Base-by-base conservation (phyloP, 257 asterid species). In the Agastache rugosa region DNA sequence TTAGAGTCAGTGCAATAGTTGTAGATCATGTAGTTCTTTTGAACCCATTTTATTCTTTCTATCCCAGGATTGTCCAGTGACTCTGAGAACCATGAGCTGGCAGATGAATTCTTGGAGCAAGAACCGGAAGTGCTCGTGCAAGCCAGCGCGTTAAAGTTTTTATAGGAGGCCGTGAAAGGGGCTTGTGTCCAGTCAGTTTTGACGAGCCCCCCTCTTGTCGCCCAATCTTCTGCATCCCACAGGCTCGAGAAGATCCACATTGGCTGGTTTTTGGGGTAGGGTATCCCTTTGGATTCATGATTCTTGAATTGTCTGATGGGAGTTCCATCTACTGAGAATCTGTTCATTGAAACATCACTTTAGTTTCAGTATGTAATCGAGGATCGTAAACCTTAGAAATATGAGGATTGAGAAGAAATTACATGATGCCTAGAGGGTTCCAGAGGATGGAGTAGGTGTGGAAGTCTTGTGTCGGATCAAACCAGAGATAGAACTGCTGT, bases 271-370 rank as follows among this genome's bases (percentile, higher is more conserved):
- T 77, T 86, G 7, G 93, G 93, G 50, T 68, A 88, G 11, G 85
- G 54, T 68, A 82, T 42, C 41, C 91, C 90, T 60, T 50, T 83
- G 20, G 89, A 80, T 71, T 84, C 89, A 14, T 83, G 72, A 48
- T 88, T 88, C 82, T 83, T 86, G 87, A 81, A 88, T 22, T 88
- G 91, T 20, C 93, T 86, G n/a, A 88, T 80, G 22, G 93, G 93
- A 11, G 86, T 84, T 45, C 89, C 93, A 45, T 88, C 93, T 47
- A 88, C 91, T 41, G 80, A 80, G 70, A 88, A 84, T 82, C 93
- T 88, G 85, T 56, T 25, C 45, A 27, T 31, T 27, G 8, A 42
- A 37, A 20, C 50, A 70, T 41, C 41, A 62, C 16, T 76, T 69
- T 35, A 63, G 39, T 71, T 70, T 63, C 48, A 60, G 25, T 37